phyloP scores from a whole-genome alignment of 805 yeast genomes.

The Suhomyces canberraensis region DNA sequence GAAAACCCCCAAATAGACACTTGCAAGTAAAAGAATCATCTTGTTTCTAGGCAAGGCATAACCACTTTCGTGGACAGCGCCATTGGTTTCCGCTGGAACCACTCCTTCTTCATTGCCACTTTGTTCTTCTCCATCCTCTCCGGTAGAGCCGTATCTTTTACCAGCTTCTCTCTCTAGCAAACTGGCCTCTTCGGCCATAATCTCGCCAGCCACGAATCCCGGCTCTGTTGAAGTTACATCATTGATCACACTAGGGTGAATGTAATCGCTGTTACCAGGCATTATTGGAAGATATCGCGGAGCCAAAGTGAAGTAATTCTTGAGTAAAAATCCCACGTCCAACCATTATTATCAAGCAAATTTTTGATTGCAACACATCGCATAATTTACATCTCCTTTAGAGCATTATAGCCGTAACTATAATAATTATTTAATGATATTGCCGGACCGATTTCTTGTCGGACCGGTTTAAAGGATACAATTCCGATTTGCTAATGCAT shows the following conservation, averaged over 20 bases:
- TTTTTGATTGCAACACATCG: too few species aligned
- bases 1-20: slow-evolving; percentile 42
- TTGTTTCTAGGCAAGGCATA: slow-evolving; percentile 30
- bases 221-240: slow-evolving; percentile 31
- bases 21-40: slow-evolving; percentile 27
- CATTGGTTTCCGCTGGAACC: background rate
- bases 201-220: slow-evolving; percentile 34
- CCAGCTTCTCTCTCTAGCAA: slow-evolving; percentile 8
- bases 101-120: slow-evolving; percentile 3
- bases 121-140: slow-evolving; percentile 15
- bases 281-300: too few species aligned
- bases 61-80: slow-evolving; percentile 14
- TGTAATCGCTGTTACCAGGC: background rate
- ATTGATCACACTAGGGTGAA: slow-evolving; percentile 17
- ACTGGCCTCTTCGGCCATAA: slow-evolving; percentile 33
- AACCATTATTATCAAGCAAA: too few species aligned
- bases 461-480: too few species aligned
- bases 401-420: too few species aligned
- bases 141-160: background rate
- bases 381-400: too few species aligned
- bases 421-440: too few species aligned
- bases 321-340: too few species aligned
- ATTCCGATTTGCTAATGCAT: too few species aligned
- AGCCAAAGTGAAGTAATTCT: too few species aligned
- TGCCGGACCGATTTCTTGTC: too few species aligned